A percentile compares a stretch with the other conserved stretches of the same genome.
Evolutionary conservation across 164 flowering plant species (phyloP).

Genomic region (Paratinospora sagittata): DNA sequence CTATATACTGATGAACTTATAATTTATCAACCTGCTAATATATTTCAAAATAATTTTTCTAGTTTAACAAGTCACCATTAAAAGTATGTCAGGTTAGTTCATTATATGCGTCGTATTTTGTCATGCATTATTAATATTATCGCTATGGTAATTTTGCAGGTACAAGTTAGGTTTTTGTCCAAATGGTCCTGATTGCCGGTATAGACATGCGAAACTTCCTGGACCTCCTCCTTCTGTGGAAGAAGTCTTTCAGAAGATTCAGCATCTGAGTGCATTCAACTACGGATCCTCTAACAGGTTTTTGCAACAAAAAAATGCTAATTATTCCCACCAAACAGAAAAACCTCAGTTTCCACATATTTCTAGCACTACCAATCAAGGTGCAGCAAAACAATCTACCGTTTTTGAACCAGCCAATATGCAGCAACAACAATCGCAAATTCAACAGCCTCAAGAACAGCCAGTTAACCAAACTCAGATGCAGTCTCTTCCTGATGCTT

Average conservation of each 20-base stretch:
- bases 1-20: too few species aligned
- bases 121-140: slow-evolving; percentile 20
- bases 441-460: slow-evolving; percentile 48
- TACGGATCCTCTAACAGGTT: slow-evolving; percentile 61
- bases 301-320: slow-evolving; percentile 52
- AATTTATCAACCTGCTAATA: too few species aligned
- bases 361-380: slow-evolving; percentile 40
- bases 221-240: slow-evolving; percentile 97
- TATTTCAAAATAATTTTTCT: too few species aligned
- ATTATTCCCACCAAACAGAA: slow-evolving; percentile 58
- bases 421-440: slow-evolving; percentile 46
- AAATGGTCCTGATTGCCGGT: slow-evolving; percentile 97
- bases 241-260: slow-evolving; percentile 96
- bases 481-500: slow-evolving; percentile 49
- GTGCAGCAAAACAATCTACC: slow-evolving; percentile 39
- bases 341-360: slow-evolving; percentile 53
- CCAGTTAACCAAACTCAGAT: slow-evolving; percentile 50
- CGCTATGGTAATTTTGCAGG: slow-evolving; percentile 41
- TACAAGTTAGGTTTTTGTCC: slow-evolving; percentile 99
- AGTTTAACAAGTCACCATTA: too few species aligned
- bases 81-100: too few species aligned
- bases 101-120: too few species aligned
- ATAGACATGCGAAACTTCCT: slow-evolving; percentile 92
- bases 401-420: slow-evolving; percentile 43
- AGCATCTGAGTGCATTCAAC: slow-evolving; percentile 61